Percentiles rank a stretch among this genome's conserved stretches.
phyloP scores from a whole-genome alignment of 805 yeast species.

The Saccharomycopsis selenospora region DNA sequence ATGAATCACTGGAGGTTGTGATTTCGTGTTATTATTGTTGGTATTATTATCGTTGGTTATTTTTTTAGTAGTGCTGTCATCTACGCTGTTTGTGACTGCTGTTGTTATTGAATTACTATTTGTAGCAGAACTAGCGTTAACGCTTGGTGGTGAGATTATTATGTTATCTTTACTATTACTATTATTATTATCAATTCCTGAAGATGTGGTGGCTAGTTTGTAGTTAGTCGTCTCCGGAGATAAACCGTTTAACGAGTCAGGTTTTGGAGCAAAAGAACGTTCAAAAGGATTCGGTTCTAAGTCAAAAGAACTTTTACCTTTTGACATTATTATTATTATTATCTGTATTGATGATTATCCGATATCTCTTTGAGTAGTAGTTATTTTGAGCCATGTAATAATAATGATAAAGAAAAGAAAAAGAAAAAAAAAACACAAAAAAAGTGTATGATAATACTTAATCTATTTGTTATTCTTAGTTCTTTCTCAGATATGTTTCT shows the following conservation, averaged over 20 bases:
- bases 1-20: constrained; percentile 27
- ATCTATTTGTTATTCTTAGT: no score
- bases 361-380: no score
- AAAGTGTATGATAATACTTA: no score
- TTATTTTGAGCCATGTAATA: no score
- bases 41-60: constrained; percentile 22
- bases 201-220: constrained; percentile 11
- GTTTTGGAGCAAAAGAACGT: constrained; percentile 77
- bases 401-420: no score
- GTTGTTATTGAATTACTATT: background rate
- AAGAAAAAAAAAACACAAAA: no score
- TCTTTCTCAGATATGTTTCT: no score
- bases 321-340: background rate
- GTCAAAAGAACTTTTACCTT: constrained; percentile 42
- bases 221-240: constrained; percentile 14
- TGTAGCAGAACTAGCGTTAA: background rate
- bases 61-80: constrained; percentile 16
- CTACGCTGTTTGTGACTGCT: constrained; percentile 9
- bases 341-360: no score
- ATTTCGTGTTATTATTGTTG: constrained; percentile 22
- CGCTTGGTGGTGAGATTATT: background rate
- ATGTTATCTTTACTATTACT: constrained; percentile 8
- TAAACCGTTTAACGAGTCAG: constrained; percentile 22
- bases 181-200: constrained; percentile 10
- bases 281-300: constrained; percentile 95